Percentiles rank a stretch among this genome's conserved stretches.
Conservation (phyloP, 805 yeast species). For the Candida gorgasii region DNA sequence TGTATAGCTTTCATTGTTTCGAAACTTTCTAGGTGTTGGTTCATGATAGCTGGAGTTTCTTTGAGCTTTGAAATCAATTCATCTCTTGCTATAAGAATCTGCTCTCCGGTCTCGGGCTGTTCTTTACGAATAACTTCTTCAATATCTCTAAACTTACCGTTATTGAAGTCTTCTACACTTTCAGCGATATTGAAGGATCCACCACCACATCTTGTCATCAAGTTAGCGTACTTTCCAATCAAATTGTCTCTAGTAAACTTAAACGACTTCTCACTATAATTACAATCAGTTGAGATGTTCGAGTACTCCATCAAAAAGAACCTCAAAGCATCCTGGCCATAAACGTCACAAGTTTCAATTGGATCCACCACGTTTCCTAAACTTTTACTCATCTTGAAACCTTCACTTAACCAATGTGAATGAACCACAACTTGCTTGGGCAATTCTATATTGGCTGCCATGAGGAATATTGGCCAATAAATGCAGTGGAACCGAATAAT, state of each 20-base stretch:
- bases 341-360: slow-evolving; percentile 54
- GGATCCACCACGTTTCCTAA: slow-evolving; percentile 96
- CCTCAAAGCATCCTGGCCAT: slow-evolving; percentile 74
- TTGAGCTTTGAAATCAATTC: slow-evolving; percentile 35
- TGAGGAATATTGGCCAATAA: slow-evolving; percentile 89
- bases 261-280: slow-evolving; percentile 64
- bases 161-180: slow-evolving; percentile 34
- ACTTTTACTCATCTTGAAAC: slow-evolving; percentile 91
- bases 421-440: slow-evolving; percentile 84
- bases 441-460: slow-evolving; percentile 74
- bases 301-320: slow-evolving; percentile 78
- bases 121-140: slow-evolving; percentile 15
- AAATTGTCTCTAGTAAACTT: slow-evolving; percentile 58
- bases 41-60: slow-evolving; percentile 38
- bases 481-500: slow-evolving; percentile 85
- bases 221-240: slow-evolving; percentile 81
- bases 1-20: slow-evolving; percentile 58
- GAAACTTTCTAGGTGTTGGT: slow-evolving; percentile 43
- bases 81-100: slow-evolving; percentile 2
- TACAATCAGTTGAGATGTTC: slow-evolving; percentile 73
- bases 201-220: slow-evolving; percentile 73
- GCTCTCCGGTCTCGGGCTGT: background rate
- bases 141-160: slow-evolving; percentile 23
- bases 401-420: slow-evolving; percentile 91
- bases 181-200: slow-evolving; percentile 59